Conservation (phyloP, 2,329 filamentous ascomycete species). For the Venturia asperata region DNA sequence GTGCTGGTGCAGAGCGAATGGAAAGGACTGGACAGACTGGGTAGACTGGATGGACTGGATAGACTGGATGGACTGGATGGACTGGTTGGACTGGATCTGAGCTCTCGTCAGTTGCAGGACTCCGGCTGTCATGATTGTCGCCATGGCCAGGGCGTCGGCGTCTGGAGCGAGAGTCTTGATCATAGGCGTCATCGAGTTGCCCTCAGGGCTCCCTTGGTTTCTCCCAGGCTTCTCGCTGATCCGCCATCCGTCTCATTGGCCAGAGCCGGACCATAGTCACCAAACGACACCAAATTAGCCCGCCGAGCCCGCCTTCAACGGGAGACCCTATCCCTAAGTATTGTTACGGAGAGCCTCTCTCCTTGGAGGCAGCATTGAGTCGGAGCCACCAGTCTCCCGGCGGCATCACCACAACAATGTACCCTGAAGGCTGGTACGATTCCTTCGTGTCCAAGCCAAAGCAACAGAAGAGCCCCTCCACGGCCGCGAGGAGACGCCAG, state of each 20-base stretch:
- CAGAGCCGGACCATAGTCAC: background rate
- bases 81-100: too few relatives aligned
- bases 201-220: background rate
- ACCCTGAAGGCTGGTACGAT: conserved; percentile 78
- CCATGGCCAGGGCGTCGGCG: too few relatives aligned
- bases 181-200: conserved; percentile 1
- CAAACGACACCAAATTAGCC: conserved; percentile 12
- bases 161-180: background rate
- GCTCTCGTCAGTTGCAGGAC: too few relatives aligned
- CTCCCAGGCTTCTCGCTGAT: background rate
- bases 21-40: too few relatives aligned
- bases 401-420: conserved; percentile 48
- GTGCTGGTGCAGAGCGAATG: background rate
- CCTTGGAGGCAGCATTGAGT: background rate
- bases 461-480: conserved; percentile 36
- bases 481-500: conserved; percentile 46
- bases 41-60: too few relatives aligned
- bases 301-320: background rate
- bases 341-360: too few relatives aligned
- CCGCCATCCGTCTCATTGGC: background rate
- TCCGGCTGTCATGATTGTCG: too few relatives aligned
- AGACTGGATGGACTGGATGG: too few relatives aligned
- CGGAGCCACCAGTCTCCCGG: background rate
- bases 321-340: too few relatives aligned
- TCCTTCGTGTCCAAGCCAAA: conserved; percentile 53